Conservation (phyloP, 441 rosid genomes). For the Pelargonium cotyledonis region DNA sequence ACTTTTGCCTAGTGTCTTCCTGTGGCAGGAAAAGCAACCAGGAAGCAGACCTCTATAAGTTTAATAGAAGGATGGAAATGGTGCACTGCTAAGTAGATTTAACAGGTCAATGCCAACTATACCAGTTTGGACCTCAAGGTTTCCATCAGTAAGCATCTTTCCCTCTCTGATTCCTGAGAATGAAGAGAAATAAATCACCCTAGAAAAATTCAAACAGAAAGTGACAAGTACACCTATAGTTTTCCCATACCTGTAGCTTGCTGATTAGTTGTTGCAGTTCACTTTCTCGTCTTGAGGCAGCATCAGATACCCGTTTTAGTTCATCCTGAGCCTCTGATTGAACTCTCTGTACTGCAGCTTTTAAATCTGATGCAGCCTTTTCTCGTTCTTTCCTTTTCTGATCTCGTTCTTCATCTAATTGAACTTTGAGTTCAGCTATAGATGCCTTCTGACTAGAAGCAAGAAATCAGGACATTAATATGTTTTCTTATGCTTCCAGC, state of each 20-base stretch:
- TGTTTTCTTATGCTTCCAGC: constrained; percentile 7
- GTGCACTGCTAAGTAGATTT: background rate
- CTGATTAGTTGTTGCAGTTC: constrained; percentile 73
- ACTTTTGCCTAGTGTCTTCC: constrained; percentile 85
- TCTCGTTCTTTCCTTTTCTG: constrained; percentile 82
- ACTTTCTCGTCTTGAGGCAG: constrained; percentile 53
- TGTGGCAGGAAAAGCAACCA: constrained; percentile 25
- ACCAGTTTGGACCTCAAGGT: constrained; percentile 80
- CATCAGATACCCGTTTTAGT: constrained; percentile 50
- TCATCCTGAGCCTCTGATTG: constrained; percentile 77
- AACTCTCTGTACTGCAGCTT: constrained; percentile 71
- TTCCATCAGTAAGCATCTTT: constrained; percentile 68
- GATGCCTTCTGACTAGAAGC: constrained; percentile 70
- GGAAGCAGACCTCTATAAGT: constrained; percentile 2
- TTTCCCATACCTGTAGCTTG: constrained; percentile 65
- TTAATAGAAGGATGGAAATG: constrained; percentile 1
- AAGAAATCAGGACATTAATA: constrained; percentile 18
- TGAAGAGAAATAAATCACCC: constrained; percentile 23
- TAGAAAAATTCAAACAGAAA: constrained; percentile 15
- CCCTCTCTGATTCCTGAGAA: constrained; percentile 66
- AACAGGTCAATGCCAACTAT: constrained; percentile 15
- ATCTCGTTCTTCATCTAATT: constrained; percentile 72
- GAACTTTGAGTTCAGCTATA: constrained; percentile 58
- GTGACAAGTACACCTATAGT: constrained; percentile 13
- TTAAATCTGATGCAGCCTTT: constrained; percentile 59